These are phyloP conservation scores for Ilyonectria mors-panacis DNA, from an alignment of 2,329 filamentous ascomycete species.

Conservation along the genomic window DNA sequence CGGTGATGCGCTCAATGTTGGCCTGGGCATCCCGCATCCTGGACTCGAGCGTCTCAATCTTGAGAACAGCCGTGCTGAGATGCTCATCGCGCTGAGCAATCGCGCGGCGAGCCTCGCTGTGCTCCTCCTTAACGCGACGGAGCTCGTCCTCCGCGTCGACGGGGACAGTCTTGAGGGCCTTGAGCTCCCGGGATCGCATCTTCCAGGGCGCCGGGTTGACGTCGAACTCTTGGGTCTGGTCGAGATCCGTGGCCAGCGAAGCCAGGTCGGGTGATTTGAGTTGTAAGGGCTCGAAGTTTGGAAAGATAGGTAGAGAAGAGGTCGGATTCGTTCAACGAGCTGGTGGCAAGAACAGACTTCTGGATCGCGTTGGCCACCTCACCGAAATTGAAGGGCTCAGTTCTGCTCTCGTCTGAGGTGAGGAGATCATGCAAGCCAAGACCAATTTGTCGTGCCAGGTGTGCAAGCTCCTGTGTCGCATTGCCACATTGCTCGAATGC, in stretches of 20 bases:
- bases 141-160: conserved; percentile 90
- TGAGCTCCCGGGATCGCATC: conserved; percentile 84
- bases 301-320: conserved; percentile 78
- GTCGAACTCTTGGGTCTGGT: conserved; percentile 85
- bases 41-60: conserved; percentile 92
- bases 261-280: conserved; percentile 78
- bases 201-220: conserved; percentile 84
- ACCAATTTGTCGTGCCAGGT: conserved; percentile 77
- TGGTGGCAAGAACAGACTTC: conserved; percentile 63
- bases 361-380: conserved; percentile 78
- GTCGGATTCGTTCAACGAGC: conserved; percentile 74
- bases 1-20: conserved; percentile 79
- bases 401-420: conserved; percentile 77
- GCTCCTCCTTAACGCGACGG: conserved; percentile 82
- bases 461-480: conserved; percentile 75
- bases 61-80: conserved; percentile 88
- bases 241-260: conserved; percentile 77
- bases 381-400: conserved; percentile 74
- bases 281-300: conserved; percentile 76
- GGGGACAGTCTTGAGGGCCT: conserved; percentile 83
- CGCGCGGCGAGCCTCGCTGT: conserved; percentile 81
- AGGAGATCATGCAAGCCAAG: conserved; percentile 76
- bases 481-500: conserved; percentile 80
- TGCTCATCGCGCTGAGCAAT: conserved; percentile 84
- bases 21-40: conserved; percentile 87